A percentile compares a stretch with the other conserved stretches of the same genome.
Evolutionary conservation across 2,329 filamentous ascomycete genomes (phyloP).

Genomic region (Pyricularia grisea): DNA sequence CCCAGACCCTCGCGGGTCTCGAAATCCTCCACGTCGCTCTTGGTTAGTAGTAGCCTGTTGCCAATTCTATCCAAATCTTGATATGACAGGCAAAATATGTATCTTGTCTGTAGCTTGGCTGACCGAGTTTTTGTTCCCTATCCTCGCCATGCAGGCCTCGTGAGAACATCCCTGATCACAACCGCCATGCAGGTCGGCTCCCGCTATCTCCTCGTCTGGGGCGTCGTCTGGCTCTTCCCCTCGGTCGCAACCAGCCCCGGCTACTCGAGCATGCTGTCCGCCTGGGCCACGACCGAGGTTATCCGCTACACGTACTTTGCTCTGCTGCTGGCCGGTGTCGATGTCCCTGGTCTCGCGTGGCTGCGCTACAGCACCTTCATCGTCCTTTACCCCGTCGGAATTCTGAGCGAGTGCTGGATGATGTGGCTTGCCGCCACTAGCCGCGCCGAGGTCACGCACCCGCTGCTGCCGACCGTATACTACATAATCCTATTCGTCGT

Average conservation of each 20-base stretch:
- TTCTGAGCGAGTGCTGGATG: conserved; percentile 76
- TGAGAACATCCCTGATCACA: conserved; percentile 75
- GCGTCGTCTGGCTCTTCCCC: conserved; percentile 67
- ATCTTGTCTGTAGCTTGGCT: conserved; percentile 1
- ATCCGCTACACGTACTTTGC: conserved; percentile 91
- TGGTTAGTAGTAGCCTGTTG: conserved; percentile 38
- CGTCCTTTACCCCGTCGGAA: conserved; percentile 85
- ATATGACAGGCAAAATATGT: conserved; percentile 5
- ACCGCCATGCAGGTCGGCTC: conserved; percentile 85
- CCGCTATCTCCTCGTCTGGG: conserved; percentile 84
- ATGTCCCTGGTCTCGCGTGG: conserved; percentile 57
- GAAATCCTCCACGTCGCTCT: conserved; percentile 76
- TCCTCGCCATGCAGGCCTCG: conserved; percentile 50
- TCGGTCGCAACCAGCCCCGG: conserved; percentile 47
- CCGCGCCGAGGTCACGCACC: conserved; percentile 42
- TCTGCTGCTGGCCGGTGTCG: conserved; percentile 52
- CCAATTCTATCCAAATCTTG: not conserved
- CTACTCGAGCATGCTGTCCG: conserved; percentile 71
- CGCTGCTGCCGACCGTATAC: conserved; percentile 36
- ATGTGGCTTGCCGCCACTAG: conserved; percentile 57
- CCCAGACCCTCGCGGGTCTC: conserved; percentile 73
- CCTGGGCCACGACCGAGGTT: conserved; percentile 87
- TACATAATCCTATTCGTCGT: conserved; percentile 12
- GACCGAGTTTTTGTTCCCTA: not conserved
- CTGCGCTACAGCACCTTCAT: conserved; percentile 89